Base-by-base conservation (phyloP, 164 flowering plant genomes). In the Piper betle region DNA sequence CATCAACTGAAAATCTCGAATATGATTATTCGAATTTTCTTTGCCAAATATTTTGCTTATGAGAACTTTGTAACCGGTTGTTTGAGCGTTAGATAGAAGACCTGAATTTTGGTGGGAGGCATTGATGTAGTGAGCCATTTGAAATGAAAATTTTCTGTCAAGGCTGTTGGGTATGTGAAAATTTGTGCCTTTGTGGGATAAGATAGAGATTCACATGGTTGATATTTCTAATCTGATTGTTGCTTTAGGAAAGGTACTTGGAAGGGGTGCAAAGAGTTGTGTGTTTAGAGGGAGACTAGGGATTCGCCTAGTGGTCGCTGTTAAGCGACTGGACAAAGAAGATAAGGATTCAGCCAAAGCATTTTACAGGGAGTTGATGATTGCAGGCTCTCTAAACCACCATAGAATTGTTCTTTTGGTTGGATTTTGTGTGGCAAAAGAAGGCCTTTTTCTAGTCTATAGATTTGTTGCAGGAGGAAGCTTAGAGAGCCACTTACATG, bases 231-330 rank as follows among this genome's bases (percentile, higher is more conserved):
- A 1, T 18, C 1, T 50, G 54, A 3, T 5, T 11, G n/a, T 54
- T 55, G 58, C 5, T 18, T 39, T 78, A 91, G 96, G 82, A 6
- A 85, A 92, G 73, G 89, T 91, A 17, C 70, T 91, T 81, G 98
- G 98, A 37, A 84, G 95, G 82, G 98, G 98, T 58, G 96, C 95
- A 15, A 68, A 79, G 74, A 88, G 98, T 74, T 88, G 76, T 79
- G 98, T 91, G 3, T 88, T 83, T 66, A 81, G 83, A 67, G 98
- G 96, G 39, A 81, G 77, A 73, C 72, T 88, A 57, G 91, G 98
- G 43, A 59, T 84, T 59, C 69, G 84, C 61, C 81, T 86, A 71
- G 55, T 81, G 8, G 92, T 91, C 57, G 98, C 98, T 8, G 84
- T 91, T 53, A 91, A 91, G 77, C 62, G 82, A 41, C 71, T 91